These are phyloP conservation scores for Volvox carteri DNA, from an alignment of 163 green algal genomes.

Conservation along the genomic window DNA sequence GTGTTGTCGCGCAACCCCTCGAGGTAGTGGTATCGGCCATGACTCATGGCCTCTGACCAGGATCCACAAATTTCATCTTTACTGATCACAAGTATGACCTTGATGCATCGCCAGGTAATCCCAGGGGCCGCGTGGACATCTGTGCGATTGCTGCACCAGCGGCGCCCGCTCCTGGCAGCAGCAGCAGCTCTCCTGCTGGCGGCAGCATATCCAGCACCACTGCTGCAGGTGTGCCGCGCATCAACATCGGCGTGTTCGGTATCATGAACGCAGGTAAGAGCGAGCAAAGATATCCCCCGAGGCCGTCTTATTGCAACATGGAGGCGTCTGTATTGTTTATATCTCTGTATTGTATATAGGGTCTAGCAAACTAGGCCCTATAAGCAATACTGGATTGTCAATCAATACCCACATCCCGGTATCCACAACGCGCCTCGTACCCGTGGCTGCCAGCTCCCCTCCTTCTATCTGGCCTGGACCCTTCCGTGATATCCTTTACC, in stretches of 20 bases:
- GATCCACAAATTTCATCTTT: background rate
- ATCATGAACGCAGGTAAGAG: conserved; percentile 79
- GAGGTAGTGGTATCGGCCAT: background rate
- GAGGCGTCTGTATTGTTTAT: too few species aligned
- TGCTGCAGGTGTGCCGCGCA: conserved; percentile 66
- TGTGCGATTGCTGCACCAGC: background rate
- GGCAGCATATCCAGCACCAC: conserved; percentile 57
- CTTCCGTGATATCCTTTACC: background rate
- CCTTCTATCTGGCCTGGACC: too few species aligned
- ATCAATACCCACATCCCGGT: too few species aligned
- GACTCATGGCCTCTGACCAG: background rate
- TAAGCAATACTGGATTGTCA: too few species aligned
- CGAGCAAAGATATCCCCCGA: too few species aligned
- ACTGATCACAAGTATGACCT: background rate
- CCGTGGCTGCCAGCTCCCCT: too few species aligned
- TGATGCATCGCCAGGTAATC: background rate
- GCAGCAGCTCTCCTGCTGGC: background rate
- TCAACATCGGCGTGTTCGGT: conserved; percentile 82
- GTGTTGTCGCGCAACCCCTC: background rate
- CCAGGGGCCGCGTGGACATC: background rate
- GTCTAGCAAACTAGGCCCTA: too few species aligned
- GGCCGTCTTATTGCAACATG: too few species aligned
- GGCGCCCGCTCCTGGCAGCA: background rate
- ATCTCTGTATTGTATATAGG: too few species aligned
- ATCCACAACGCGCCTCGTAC: too few species aligned